phyloP scores from a whole-genome alignment of 495 filamentous ascomycete species.

The Penicillium flavigenum region DNA sequence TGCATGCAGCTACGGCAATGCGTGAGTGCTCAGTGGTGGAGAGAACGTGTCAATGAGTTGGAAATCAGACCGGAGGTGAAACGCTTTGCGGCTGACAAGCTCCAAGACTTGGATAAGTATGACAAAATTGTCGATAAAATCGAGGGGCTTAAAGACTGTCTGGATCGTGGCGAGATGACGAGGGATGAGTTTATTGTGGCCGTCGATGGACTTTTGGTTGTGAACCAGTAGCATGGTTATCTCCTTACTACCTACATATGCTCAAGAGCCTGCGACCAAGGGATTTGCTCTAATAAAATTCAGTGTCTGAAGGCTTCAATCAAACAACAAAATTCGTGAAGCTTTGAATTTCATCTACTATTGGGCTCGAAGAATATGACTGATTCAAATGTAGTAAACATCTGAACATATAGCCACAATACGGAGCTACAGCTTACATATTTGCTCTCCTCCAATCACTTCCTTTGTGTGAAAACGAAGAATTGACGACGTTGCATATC shows the following conservation, averaged over 20 bases:
- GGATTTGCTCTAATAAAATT: too few relatives aligned
- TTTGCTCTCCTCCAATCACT: neutral
- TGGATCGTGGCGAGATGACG: slow-evolving; percentile 11
- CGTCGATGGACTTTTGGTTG: neutral
- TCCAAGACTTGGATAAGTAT: slow-evolving; percentile 8
- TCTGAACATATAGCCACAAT: too few relatives aligned
- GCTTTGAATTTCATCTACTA: too few relatives aligned
- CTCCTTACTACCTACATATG: neutral
- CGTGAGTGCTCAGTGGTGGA: slow-evolving; percentile 20
- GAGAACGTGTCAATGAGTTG: slow-evolving; percentile 9
- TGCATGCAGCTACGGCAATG: slow-evolving; percentile 20
- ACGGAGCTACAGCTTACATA: too few relatives aligned
- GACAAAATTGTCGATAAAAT: slow-evolving; percentile 4
- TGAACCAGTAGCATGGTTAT: neutral
- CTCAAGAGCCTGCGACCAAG: neutral
- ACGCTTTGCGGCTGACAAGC: slow-evolving; percentile 6
- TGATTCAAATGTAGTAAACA: too few relatives aligned
- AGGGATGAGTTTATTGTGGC: slow-evolving; percentile 21
- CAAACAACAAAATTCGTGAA: too few relatives aligned
- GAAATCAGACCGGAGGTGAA: slow-evolving; percentile 12
- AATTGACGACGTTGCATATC: neutral
- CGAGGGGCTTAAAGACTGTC: slow-evolving; percentile 1
- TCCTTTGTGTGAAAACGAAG: neutral
- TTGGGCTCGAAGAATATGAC: too few relatives aligned
- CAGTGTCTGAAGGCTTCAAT: too few relatives aligned